These are phyloP conservation scores for Panicum miliaceum DNA, from an alignment of 176 grass and related monocot genomes.

Conservation along the genomic window DNA sequence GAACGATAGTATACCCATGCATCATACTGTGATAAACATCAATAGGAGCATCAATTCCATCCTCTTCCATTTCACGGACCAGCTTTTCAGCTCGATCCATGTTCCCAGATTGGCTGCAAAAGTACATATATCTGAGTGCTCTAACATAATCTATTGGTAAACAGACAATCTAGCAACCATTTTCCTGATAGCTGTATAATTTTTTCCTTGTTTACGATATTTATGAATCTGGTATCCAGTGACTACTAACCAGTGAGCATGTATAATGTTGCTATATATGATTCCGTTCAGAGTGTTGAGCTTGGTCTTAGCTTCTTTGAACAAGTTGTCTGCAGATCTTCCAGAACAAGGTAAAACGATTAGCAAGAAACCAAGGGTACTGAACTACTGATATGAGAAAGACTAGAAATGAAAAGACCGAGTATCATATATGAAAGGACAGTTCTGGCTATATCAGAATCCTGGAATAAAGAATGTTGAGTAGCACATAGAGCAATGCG, in stretches of 20 bases:
- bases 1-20: slow-evolving; percentile 91
- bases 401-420: slow-evolving; percentile 4
- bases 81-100: slow-evolving; percentile 84
- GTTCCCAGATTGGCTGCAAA: slow-evolving; percentile 87
- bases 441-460: slow-evolving; percentile 9
- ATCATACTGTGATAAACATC: slow-evolving; percentile 98
- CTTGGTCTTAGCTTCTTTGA: slow-evolving; percentile 83
- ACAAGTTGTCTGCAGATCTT: slow-evolving; percentile 93
- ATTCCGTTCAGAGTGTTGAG: slow-evolving; percentile 65
- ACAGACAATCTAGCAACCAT: background rate
- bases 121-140: slow-evolving; percentile 31
- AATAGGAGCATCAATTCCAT: slow-evolving; percentile 86
- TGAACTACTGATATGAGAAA: background rate
- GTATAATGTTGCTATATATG: slow-evolving; percentile 97
- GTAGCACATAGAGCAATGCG: background rate
- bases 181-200: background rate
- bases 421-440: background rate
- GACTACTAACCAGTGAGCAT: slow-evolving; percentile 95
- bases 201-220: slow-evolving; percentile 2
- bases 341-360: slow-evolving; percentile 51
- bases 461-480: background rate
- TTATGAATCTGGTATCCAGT: slow-evolving; percentile 24
- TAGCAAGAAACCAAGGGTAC: slow-evolving; percentile 34
- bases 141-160: slow-evolving; percentile 2
- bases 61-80: slow-evolving; percentile 91